A percentile compares a stretch with the other conserved stretches of the same genome.
Evolutionary conservation across 352 stramenopile genomes (phyloP).

Genomic region (Saprolegnia diclina): DNA sequence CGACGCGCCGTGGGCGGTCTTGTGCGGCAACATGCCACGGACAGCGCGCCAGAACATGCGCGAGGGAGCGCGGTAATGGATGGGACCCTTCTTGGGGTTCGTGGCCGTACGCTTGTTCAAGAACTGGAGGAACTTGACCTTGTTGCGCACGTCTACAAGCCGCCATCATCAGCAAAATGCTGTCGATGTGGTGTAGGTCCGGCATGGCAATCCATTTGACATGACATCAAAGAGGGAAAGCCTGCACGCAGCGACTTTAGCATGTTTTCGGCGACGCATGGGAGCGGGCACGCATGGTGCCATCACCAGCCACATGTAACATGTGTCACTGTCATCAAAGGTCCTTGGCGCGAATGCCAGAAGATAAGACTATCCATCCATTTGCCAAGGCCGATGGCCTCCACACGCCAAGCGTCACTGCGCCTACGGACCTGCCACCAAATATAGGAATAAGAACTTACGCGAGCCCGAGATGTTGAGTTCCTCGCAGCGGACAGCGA

Average conservation of each 20-base stretch:
- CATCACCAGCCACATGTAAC: not conserved
- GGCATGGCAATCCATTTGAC: conserved; percentile 28
- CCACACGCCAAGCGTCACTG: not conserved
- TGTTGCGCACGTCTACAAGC: conserved; percentile 89
- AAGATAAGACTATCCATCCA: conserved; percentile 6
- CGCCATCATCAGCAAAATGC: conserved; percentile 13
- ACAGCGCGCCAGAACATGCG: conserved; percentile 91
- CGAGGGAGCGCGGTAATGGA: conserved; percentile 97
- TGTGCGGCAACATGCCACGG: conserved; percentile 99
- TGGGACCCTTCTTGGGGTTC: conserved; percentile 95
- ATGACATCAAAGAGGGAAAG: conserved; percentile 28
- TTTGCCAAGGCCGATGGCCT: not conserved
- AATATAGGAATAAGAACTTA: conserved; percentile 44
- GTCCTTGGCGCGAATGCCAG: not conserved
- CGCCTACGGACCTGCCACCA: conserved; percentile 8
- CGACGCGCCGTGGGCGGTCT: conserved; percentile 93
- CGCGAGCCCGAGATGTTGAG: conserved; percentile 97
- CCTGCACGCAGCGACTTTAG: conserved; percentile 88
- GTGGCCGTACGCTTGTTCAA: conserved; percentile 98
- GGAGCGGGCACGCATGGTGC: not conserved
- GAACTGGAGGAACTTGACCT: conserved; percentile 98
- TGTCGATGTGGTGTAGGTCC: conserved; percentile 27
- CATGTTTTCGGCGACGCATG: conserved; percentile 56
- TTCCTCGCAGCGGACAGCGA: conserved; percentile 97
- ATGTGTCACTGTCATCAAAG: not conserved